Base-by-base conservation (phyloP, 371 early-diverging fungal genomes). In the Lichtheimia corymbifera region DNA sequence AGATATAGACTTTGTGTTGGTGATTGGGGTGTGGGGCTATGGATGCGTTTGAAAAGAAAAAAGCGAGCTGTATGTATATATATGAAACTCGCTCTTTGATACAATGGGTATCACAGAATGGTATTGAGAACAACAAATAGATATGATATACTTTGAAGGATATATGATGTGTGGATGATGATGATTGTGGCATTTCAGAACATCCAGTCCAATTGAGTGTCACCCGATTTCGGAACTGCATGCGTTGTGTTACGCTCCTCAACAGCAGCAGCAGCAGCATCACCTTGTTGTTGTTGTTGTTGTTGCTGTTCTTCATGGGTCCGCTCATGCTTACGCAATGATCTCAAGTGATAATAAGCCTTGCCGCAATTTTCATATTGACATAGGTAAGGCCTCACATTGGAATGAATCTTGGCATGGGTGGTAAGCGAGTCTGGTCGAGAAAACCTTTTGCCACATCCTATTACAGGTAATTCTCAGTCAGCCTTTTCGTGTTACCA, bases 351-450 rank as follows among this genome's bases (percentile, higher is more conserved):
- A 71, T 90, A 93, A 69, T 90, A 91, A n/a, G 91, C 88, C 58
- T 91, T 90, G 20, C 83, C 81, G 63, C 93, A 92, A 13, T 79
- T 82, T 41, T 83, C 76, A 5, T 74, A 66, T 11, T 66, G 52
- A 61, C 93, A 92, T 9, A 84, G 68, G 64, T 78, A 91, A 3
- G 93, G 93, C 41, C 91, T 82, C 52, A 90, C 73, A 61, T 88
- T 89, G 5, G 91, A 90, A 68, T 95, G 96, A 2, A 94, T 94
- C 75, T 93, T 92, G 42, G 90, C 80, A 61, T 96, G 96, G 5
- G 94, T 93, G 40, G 92, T 90, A 25, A 96, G 80, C 4, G 93
- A 93, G 66, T 96, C 96, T 54, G 91, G 93, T 35, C 96, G 80
- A 12, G 93, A 90, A 63, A 96, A 96, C 49, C 83, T 80, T 67